Conservation (phyloP, 192 early-diverging fungal species). For the Coemansia sp. region DNA sequence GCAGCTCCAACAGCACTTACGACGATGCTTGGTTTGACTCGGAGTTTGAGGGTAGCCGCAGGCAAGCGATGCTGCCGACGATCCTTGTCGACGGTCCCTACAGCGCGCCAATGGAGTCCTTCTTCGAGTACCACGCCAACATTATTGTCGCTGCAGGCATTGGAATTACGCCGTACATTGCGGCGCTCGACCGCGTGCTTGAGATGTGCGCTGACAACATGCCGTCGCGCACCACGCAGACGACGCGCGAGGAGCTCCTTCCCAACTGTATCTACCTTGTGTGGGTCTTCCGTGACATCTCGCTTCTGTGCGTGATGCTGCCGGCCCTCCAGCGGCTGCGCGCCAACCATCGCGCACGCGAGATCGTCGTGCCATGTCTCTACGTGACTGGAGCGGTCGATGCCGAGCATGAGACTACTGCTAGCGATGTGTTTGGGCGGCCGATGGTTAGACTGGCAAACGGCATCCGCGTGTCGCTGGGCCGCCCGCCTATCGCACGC, state of each 20-base stretch:
- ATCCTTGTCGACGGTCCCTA: conserved; percentile 79
- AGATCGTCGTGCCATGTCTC: conserved; percentile 49
- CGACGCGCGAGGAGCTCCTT: conserved; percentile 42
- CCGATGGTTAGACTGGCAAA: conserved; percentile 51
- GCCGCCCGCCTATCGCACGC: conserved; percentile 43
- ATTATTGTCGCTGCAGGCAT: conserved; percentile 80
- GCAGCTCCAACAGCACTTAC: conserved; percentile 38
- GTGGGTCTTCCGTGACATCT: conserved; percentile 54
- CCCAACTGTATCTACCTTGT: conserved; percentile 48
- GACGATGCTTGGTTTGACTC: conserved; percentile 48
- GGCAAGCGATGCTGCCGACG: conserved; percentile 57
- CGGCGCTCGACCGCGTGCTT: conserved; percentile 47
- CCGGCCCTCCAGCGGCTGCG: conserved; percentile 40
- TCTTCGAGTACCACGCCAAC: conserved; percentile 74
- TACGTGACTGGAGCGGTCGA: conserved; percentile 46
- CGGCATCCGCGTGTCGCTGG: conserved; percentile 49
- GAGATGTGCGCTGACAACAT: conserved; percentile 43
- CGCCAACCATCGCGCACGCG: conserved; percentile 30
- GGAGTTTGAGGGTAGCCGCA: conserved; percentile 12
- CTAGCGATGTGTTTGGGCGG: conserved; percentile 51
- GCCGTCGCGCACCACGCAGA: conserved; percentile 44
- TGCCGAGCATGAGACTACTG: conserved; percentile 30
- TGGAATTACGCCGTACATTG: conserved; percentile 75
- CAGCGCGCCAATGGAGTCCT: conserved; percentile 73
- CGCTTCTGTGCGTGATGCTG: conserved; percentile 36